Conservation (phyloP, 805 yeast species). For the Ogataea ganodermae region DNA sequence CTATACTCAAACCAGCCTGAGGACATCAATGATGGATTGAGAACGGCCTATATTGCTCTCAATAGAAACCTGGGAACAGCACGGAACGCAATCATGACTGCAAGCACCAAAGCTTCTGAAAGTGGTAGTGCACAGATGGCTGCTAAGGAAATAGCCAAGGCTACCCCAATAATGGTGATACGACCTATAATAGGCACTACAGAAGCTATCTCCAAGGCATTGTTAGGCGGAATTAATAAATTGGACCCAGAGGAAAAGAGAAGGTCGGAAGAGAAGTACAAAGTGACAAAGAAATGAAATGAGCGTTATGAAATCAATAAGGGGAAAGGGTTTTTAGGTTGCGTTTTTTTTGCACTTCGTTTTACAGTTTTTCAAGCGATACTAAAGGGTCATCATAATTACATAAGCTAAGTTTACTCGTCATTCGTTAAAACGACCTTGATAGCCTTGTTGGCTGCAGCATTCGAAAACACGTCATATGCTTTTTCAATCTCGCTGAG, state of each 20-base stretch:
- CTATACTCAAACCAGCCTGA: constrained; percentile 84
- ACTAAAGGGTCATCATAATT: too few species aligned
- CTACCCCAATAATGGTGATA: constrained; percentile 77
- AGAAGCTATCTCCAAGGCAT: constrained; percentile 79
- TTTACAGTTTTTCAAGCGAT: too few species aligned
- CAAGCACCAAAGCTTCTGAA: constrained; percentile 64
- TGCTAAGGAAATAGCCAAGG: constrained; percentile 64
- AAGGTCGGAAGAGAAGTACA: constrained; percentile 69
- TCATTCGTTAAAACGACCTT: constrained; percentile 40
- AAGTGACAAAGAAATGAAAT: constrained; percentile 22
- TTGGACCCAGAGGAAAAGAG: constrained; percentile 64
- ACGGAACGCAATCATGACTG: constrained; percentile 56
- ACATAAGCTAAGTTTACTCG: not conserved
- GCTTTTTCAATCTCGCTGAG: constrained; percentile 59
- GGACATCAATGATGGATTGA: constrained; percentile 68
- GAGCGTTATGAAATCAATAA: not conserved
- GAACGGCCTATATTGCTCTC: constrained; percentile 70
- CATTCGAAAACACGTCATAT: constrained; percentile 56
- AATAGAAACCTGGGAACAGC: constrained; percentile 71
- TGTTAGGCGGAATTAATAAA: constrained; percentile 82
- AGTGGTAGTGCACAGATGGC: constrained; percentile 68
- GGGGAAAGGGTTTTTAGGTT: not conserved
- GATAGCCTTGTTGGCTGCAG: constrained; percentile 58
- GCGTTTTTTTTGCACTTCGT: not conserved
- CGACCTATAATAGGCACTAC: constrained; percentile 92